A percentile compares a stretch with the other conserved stretches of the same genome.
phyloP scores from a whole-genome alignment of 225 moss, liverwort and hornwort genomes.

The Ulota crispa region DNA sequence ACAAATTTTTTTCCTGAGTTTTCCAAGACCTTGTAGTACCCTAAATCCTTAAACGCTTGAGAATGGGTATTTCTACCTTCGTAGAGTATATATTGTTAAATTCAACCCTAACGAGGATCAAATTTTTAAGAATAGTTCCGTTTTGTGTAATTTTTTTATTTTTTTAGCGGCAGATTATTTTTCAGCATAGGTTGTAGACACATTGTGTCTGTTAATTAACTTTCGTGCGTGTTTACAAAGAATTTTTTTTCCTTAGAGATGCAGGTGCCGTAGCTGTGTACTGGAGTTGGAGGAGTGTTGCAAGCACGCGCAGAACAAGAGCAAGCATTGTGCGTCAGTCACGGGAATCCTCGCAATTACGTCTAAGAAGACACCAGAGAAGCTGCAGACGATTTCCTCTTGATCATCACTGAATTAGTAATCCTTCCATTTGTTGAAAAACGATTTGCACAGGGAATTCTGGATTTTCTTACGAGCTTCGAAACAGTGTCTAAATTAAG shows the following conservation, averaged over 20 bases:
- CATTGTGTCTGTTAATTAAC: neutral
- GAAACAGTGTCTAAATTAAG: neutral
- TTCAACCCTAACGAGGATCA: neutral
- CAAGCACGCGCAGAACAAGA: conserved; percentile 34
- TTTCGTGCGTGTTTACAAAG: neutral
- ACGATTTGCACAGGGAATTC: neutral
- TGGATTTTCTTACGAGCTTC: neutral
- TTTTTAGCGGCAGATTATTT: neutral
- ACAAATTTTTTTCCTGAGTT: too few species aligned
- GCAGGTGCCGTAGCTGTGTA: conserved; percentile 37
- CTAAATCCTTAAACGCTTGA: too few species aligned
- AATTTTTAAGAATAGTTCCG: too few species aligned
- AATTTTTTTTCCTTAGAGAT: neutral
- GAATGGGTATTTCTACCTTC: too few species aligned
- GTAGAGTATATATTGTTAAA: neutral
- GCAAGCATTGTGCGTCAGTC: conserved; percentile 45
- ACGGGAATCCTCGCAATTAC: conserved; percentile 31
- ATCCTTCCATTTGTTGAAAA: neutral
- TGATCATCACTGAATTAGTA: neutral
- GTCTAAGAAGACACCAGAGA: conserved; percentile 23
- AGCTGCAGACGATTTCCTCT: neutral
- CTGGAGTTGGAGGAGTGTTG: conserved; percentile 40
- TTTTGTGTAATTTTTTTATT: too few species aligned
- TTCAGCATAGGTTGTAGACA: neutral
- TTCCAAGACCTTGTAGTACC: too few species aligned